Evolutionary conservation across 306 rosid genomes (phyloP), one percentile per base, ranked within the genome.

Genomic region (Fragaria iinumae): DNA sequence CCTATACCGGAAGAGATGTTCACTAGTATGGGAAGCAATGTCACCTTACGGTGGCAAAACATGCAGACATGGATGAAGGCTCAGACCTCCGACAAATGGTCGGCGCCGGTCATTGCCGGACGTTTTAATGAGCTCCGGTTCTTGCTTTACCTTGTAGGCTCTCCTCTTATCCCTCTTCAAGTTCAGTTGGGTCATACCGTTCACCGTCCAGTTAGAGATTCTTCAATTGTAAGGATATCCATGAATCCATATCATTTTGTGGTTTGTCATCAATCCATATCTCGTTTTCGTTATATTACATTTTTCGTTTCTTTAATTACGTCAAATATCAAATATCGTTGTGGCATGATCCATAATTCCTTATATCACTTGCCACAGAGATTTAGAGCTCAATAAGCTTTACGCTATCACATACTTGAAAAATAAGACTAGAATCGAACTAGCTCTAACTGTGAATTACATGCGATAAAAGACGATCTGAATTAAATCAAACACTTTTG

Each of bases 1-100:
- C 97, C 97, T 0, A 87, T 95, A 76, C 98, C 98, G 0, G 97
- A 92, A 76, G 98, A 95, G 81, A 88, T 95, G 93, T 92, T 95
- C 83, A 68, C 93, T 2, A 82, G 77, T 77, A 92, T 95, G 98
- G 98, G 97, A 59, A 86, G 41, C 87, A 89, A 84, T 73, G 82
- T 91, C 43, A 68, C 83, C 0, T 45, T 89, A 69, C 79, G 97
- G 50, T 95, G 88, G 83, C 95, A 93, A 21, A 93, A 93, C 89
- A 91, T 93, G 98, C 76, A 87, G 18, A 81, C 93, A 0, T 93
- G 97, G 98, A 95, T 92, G 98, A 95, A 81, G 79, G 92, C 87
- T 27, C 98, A 95, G 71, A 89, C 90, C 6, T 83, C 91, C 3
- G 97, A 92, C 27, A 92, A 84, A 82, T 88, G 92, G 80, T 70